Conservation (phyloP, 495 filamentous ascomycete genomes). For the Pyrenula aspistea region DNA sequence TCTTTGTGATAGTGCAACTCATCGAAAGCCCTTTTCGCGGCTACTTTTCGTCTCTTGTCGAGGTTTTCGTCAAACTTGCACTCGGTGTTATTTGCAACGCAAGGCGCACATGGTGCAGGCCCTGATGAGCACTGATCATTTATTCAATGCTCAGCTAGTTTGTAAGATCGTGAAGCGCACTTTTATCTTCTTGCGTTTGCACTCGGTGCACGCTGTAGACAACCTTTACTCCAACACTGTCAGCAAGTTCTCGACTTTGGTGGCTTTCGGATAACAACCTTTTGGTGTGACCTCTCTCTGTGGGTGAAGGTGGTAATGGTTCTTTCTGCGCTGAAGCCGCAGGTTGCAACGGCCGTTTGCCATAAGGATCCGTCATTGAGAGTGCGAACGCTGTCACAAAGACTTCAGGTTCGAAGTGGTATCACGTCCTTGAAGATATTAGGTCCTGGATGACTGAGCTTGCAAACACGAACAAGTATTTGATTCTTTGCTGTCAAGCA, state of each 20-base stretch:
- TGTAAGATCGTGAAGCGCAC: neutral
- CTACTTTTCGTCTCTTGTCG: constrained; percentile 29
- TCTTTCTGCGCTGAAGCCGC: neutral
- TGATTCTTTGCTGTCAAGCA: too few species aligned
- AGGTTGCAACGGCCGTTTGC: neutral
- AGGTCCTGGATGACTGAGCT: too few species aligned
- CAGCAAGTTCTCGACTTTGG: neutral
- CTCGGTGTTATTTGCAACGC: constrained; percentile 15
- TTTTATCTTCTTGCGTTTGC: neutral
- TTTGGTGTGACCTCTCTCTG: neutral
- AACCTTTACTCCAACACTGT: neutral
- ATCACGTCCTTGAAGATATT: too few species aligned
- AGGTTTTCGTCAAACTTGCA: constrained; percentile 28
- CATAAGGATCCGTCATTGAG: neutral
- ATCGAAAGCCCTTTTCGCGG: constrained; percentile 21
- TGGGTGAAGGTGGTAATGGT: neutral
- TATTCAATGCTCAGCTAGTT: neutral
- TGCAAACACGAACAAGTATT: too few species aligned
- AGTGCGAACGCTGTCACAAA: too few species aligned
- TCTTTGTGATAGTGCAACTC: constrained; percentile 24
- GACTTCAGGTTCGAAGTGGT: too few species aligned
- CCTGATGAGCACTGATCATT: constrained; percentile 23
- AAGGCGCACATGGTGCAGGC: constrained; percentile 27
- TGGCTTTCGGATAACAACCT: neutral
- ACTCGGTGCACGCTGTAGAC: neutral